phyloP scores from a whole-genome alignment of 139 green algal genomes.

The Astrephomene gubernaculifera region DNA sequence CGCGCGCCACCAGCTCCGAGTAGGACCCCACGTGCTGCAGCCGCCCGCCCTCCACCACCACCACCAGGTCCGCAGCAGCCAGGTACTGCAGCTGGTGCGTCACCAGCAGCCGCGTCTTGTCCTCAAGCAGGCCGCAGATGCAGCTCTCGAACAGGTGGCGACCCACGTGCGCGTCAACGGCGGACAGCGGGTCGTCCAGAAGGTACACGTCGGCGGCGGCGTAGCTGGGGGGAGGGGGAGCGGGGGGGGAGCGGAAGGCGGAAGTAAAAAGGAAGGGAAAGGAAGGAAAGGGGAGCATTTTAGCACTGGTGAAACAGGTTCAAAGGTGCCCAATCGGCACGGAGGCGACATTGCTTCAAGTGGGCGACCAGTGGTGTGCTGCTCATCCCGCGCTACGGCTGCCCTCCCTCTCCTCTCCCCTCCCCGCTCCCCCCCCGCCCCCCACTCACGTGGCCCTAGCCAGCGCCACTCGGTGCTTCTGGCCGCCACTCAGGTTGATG shows the following conservation, averaged over 20 bases:
- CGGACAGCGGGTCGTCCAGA: slow-evolving; percentile 94
- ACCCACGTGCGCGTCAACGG: slow-evolving; percentile 91
- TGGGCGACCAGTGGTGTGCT: slow-evolving; percentile 2
- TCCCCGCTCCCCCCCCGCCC: too few relatives aligned
- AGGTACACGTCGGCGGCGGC: slow-evolving; percentile 81
- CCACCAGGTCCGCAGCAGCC: slow-evolving; percentile 81
- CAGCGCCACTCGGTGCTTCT: slow-evolving; percentile 60
- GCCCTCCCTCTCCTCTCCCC: too few relatives aligned
- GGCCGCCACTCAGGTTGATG: slow-evolving; percentile 71
- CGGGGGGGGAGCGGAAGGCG: background rate
- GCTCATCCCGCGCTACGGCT: too few relatives aligned
- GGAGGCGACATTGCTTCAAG: background rate
- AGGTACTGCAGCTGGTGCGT: slow-evolving; percentile 95
- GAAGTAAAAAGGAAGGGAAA: background rate
- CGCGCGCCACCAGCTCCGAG: slow-evolving; percentile 55
- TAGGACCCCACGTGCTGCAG: slow-evolving; percentile 72
- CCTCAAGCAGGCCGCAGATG: slow-evolving; percentile 77
- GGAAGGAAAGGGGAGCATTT: background rate
- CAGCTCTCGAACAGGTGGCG: slow-evolving; percentile 80
- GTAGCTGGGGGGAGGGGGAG: background rate
- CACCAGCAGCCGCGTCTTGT: slow-evolving; percentile 83
- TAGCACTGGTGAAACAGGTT: too few relatives aligned
- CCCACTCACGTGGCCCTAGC: slow-evolving; percentile 33
- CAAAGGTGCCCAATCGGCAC: too few relatives aligned
- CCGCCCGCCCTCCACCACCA: slow-evolving; percentile 86